Conservation (phyloP, 345 rosid genomes). For the Salix udensis region DNA sequence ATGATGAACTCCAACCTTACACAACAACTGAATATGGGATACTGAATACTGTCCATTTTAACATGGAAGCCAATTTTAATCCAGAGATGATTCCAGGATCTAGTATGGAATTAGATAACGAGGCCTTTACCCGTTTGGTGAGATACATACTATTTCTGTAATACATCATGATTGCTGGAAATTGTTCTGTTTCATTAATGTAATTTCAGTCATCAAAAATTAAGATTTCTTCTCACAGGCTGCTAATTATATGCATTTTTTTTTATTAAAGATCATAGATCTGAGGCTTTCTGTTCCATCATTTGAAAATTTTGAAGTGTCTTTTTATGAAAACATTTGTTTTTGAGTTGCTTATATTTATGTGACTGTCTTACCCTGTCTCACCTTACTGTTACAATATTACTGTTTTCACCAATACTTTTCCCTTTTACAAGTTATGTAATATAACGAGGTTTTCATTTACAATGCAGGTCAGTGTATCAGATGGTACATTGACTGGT, state of each 20-base stretch:
- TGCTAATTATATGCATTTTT: neutral
- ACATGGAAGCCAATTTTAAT: slow-evolving; percentile 19
- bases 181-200: neutral
- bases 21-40: slow-evolving; percentile 23
- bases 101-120: slow-evolving; percentile 25
- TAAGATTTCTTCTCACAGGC: neutral
- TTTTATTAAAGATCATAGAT: neutral
- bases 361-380: neutral
- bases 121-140: slow-evolving; percentile 22
- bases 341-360: neutral
- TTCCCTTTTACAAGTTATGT: neutral
- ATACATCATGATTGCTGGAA: neutral
- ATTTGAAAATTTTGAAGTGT: neutral
- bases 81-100: slow-evolving; percentile 3
- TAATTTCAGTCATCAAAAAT: neutral
- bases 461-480: slow-evolving; percentile 36
- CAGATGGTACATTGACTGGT: slow-evolving; percentile 30
- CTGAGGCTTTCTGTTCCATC: neutral
- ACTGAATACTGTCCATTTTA: slow-evolving; percentile 17
- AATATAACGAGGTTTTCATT: neutral
- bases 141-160: slow-evolving; percentile 4
- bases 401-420: neutral
- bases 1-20: slow-evolving; percentile 22
- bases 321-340: neutral
- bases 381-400: neutral